phyloP scores from a whole-genome alignment of 257 asterid genomes.

The Capsicum rhomboideum region DNA sequence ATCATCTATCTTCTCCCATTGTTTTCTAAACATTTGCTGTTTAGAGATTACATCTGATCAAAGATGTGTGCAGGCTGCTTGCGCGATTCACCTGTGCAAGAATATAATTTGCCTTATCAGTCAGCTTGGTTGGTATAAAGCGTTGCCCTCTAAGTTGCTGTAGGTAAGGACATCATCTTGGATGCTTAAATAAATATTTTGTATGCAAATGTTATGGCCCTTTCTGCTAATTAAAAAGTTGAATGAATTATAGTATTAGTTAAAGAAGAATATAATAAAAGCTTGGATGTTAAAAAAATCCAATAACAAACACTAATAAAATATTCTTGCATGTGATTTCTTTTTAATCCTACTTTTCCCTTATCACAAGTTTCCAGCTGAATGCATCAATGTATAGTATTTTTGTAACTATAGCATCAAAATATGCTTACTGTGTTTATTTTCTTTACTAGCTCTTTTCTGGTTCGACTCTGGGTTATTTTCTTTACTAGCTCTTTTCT shows the following conservation, averaged over 20 bases:
- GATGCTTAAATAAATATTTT: not conserved
- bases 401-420: not conserved
- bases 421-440: not conserved
- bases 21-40: not conserved
- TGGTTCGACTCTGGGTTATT: not conserved
- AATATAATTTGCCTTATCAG: not conserved
- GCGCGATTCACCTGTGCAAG: not conserved
- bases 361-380: not conserved
- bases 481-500: too few relatives aligned
- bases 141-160: not conserved
- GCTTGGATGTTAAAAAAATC: not conserved
- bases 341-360: not conserved
- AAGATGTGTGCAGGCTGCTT: not conserved
- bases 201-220: not conserved
- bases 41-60: not conserved
- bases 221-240: not conserved
- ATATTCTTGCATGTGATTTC: not conserved
- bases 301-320: not conserved
- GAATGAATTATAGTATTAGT: not conserved
- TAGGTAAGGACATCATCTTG: not conserved
- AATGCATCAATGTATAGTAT: not conserved
- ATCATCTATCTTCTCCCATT: not conserved
- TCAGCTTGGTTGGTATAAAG: not conserved
- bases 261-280: not conserved
- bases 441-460: too few relatives aligned